Base-by-base conservation (phyloP, 805 yeast species). In the Saturnispora zaruensis region DNA sequence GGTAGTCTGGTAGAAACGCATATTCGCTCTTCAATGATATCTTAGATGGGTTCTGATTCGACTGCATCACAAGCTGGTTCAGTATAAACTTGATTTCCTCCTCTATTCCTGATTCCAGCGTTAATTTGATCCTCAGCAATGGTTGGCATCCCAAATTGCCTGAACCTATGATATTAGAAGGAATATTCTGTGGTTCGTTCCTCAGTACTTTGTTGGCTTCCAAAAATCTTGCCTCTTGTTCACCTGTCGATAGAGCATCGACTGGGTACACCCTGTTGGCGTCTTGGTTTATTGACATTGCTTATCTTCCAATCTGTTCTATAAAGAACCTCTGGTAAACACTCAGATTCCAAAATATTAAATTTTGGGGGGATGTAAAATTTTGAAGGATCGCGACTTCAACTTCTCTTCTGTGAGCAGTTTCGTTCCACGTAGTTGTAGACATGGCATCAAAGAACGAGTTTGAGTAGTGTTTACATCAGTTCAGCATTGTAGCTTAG, bases 11-110 rank as follows among this genome's bases (percentile, higher is more conserved):
- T 30, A 78, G 60, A 52, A 65, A 72, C 4, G 71, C 66, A 51
- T 67, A 65, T 14, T 66, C 66, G 4, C 51, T 55, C 54, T 75
- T 75, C 55, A 78, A 66, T 33, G 66, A 66, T 36, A 76, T 59
- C 38, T 66, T 56, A 6, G 61, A 63, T 3, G 77, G 74, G 45
- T 69, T 68, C 18, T 59, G 57, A 55, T 67, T 65, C 21, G 79
- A 72, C 34, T 73, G 60, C 46, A 71, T 68, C 9, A 76, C 68
- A 52, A 82, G 67, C 5, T 81, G 77, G 44, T 76, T 72, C 50
- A 87, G 66, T 4, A 91, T 83, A 81, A 89, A 85, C 57, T 78
- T 79, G 23, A 83, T 73, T 61, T 88, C 96, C 30, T 75, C 73
- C 16, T 72, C 77, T 23, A 87, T 66, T 1, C 81, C 84, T 18